These are phyloP conservation scores for Metarhizium robertsii DNA, from an alignment of 2,329 filamentous ascomycete species.

Conservation along the genomic window DNA sequence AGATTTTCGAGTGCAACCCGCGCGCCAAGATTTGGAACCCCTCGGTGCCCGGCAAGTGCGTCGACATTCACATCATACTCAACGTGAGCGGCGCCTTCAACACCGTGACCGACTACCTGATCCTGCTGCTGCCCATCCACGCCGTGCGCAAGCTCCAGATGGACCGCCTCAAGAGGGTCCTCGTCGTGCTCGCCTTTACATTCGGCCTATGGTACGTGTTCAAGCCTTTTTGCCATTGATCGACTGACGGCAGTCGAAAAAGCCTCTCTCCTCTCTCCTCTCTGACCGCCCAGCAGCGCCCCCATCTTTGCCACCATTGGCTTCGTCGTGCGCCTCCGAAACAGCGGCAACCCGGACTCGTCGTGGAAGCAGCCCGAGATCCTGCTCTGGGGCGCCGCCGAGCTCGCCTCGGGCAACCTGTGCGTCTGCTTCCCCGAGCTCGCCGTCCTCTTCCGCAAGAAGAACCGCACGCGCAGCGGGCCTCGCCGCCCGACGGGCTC, in stretches of 20 bases:
- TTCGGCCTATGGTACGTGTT: slow-evolving; percentile 5
- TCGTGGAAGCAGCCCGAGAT: slow-evolving; percentile 8
- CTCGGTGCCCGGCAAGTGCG: slow-evolving; percentile 2
- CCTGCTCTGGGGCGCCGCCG: slow-evolving; percentile 5
- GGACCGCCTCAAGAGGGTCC: not conserved
- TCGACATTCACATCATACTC: slow-evolving; percentile 3
- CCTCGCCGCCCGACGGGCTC: not conserved
- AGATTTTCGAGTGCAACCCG: slow-evolving; percentile 6
- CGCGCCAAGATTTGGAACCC: slow-evolving; percentile 6
- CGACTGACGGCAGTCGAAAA: too few species aligned
- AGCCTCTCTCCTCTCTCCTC: too few species aligned
- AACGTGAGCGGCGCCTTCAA: slow-evolving; percentile 7
- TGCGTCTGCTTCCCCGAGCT: slow-evolving; percentile 7
- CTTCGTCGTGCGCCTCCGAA: slow-evolving; percentile 5
- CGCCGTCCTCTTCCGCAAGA: slow-evolving; percentile 5
- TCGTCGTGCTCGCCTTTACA: slow-evolving; percentile 4
- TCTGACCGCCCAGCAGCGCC: not conserved
- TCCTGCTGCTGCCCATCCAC: slow-evolving; percentile 5
- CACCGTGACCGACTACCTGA: slow-evolving; percentile 3
- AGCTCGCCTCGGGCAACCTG: slow-evolving; percentile 6
- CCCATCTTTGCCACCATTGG: slow-evolving; percentile 7
- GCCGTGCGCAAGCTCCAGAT: slow-evolving; percentile 4
- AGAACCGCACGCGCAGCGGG: not conserved
- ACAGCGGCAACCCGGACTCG: slow-evolving; percentile 5
- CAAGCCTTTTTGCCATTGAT: too few species aligned